Conservation (phyloP, 2,329 filamentous ascomycete genomes). For the Calonectria pteridis region DNA sequence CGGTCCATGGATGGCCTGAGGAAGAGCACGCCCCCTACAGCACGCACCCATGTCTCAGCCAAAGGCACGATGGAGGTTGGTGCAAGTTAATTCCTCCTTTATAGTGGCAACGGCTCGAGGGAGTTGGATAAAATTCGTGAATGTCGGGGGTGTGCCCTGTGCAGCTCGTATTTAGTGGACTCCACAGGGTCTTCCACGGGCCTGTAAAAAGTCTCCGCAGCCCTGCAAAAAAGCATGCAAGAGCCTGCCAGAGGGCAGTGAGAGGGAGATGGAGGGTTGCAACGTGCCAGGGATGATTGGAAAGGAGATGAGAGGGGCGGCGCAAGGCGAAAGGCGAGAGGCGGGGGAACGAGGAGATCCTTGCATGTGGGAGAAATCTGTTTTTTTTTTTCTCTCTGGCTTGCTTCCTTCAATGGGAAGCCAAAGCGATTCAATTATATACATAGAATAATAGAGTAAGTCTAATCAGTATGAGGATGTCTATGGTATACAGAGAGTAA, state of each 20-base stretch:
- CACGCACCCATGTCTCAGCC: background rate
- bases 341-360: background rate
- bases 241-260: background rate
- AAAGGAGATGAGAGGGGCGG: background rate
- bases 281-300: background rate
- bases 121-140: background rate
- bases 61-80: background rate
- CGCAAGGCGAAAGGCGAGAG: background rate
- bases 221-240: background rate
- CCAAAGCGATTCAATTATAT: background rate
- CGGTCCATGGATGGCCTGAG: background rate
- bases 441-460: background rate
- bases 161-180: background rate
- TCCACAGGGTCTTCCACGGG: background rate
- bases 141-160: background rate
- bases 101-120: background rate
- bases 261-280: too few species aligned
- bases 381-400: background rate
- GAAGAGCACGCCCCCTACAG: too few species aligned
- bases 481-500: background rate
- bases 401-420: background rate
- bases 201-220: background rate
- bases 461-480: background rate
- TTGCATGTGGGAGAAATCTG: background rate
- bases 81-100: slow-evolving; percentile 3